Conservation (phyloP, 1,139 yeast genomes). For the Schizosaccharomyces versatilis region DNA sequence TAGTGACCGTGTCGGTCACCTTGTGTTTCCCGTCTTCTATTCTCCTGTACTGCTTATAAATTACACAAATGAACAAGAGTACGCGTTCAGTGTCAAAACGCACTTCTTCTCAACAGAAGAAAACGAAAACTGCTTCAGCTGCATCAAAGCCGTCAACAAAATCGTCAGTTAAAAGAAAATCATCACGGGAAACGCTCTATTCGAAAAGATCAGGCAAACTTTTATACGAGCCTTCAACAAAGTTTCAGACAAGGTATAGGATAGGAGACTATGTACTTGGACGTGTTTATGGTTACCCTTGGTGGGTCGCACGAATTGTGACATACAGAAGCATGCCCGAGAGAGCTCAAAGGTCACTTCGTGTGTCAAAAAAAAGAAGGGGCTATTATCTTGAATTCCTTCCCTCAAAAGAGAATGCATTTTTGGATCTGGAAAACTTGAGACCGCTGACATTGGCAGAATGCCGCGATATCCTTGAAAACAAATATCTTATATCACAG, state of each 20-base stretch:
- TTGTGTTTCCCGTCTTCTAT: too few species aligned
- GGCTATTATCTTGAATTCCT: not conserved
- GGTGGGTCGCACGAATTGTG: not conserved
- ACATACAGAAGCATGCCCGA: not conserved
- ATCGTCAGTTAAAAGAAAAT: too few species aligned
- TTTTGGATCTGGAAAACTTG: not conserved
- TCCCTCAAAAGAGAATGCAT: not conserved
- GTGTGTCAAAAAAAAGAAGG: not conserved
- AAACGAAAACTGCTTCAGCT: too few species aligned
- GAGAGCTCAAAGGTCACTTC: not conserved
- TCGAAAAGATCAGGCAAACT: too few species aligned
- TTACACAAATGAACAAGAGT: too few species aligned
- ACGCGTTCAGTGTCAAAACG: too few species aligned
- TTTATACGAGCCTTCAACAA: not conserved
- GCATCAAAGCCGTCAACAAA: too few species aligned
- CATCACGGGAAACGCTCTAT: too few species aligned
- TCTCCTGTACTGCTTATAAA: too few species aligned
- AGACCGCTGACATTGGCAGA: not conserved
- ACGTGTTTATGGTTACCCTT: not conserved
- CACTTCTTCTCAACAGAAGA: too few species aligned
- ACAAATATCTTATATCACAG: not conserved
- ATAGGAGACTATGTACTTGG: not conserved
- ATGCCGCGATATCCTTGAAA: not conserved
- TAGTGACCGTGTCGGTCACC: too few species aligned
- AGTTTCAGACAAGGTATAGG: not conserved